Conservation (phyloP, 2,329 filamentous ascomycete species). For the Aspergillus caelatus region DNA sequence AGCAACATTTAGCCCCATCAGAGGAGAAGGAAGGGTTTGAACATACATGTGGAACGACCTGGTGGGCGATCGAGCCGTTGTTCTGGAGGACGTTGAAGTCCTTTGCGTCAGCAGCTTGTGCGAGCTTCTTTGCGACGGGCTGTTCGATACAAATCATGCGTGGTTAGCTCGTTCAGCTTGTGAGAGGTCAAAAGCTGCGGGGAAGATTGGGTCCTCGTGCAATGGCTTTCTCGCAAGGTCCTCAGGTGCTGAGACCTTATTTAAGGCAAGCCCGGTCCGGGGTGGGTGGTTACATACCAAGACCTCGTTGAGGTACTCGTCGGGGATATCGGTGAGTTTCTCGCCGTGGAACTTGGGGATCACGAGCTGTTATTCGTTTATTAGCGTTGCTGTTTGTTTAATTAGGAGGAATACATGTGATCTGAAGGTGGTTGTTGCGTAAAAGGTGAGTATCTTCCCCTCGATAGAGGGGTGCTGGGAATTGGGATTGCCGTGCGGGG, state of each 20-base stretch:
- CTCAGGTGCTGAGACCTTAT: background rate
- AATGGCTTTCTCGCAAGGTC: background rate
- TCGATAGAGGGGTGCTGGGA: background rate
- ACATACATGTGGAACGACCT: slow-evolving; percentile 85
- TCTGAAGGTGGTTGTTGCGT: background rate
- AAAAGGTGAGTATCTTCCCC: too few relatives aligned
- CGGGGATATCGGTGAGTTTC: slow-evolving; percentile 90
- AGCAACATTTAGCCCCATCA: background rate
- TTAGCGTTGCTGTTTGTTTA: slow-evolving; percentile 12
- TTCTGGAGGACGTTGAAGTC: slow-evolving; percentile 97
- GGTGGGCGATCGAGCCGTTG: slow-evolving; percentile 89
- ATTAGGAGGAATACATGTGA: background rate
- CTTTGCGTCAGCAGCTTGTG: slow-evolving; percentile 70
- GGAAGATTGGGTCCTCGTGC: background rate
- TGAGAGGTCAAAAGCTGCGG: background rate
- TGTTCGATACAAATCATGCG: slow-evolving; percentile 31
- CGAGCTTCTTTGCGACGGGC: slow-evolving; percentile 86
- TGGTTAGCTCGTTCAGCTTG: background rate
- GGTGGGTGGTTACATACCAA: slow-evolving; percentile 58
- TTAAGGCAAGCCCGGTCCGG: background rate
- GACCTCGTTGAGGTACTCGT: slow-evolving; percentile 81
- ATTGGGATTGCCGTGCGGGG: slow-evolving; percentile 21
- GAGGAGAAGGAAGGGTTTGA: slow-evolving; percentile 16
- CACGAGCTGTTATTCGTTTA: slow-evolving; percentile 68
- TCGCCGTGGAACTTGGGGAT: slow-evolving; percentile 94